Evolutionary conservation across 2,329 filamentous ascomycete genomes (phyloP), one percentile per base, ranked within the genome.

Genomic region (Aspergillus floridensis): DNA sequence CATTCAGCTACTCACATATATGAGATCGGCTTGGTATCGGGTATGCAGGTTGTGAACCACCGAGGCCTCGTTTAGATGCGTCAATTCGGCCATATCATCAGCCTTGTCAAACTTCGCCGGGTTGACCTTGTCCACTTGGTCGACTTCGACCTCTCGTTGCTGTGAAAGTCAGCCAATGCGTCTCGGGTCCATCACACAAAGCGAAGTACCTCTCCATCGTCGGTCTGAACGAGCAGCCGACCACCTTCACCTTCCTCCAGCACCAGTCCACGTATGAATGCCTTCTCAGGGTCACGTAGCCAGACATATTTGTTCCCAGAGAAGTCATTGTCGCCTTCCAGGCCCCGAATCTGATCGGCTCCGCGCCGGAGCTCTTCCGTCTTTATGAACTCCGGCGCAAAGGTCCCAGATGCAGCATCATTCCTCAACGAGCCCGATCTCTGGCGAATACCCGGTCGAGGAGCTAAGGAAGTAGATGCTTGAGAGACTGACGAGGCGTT

Each of bases 41-140:
- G 91, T 93, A 67, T 96, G 90, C 59, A 99, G 84, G 73, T 99
- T 99, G 79, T 99, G 93, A 54, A 99, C 93, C 54, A 99, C 95
- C 0, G 95, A 98, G 22, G 93, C 91, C 79, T 99, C 95, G 77
- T 99, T 99, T 64, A 99, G 81, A 76, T 99, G 95, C 5, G 95
- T 99, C 71, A 99, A 84, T 76, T 99, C 95, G 24, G 96, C 95
- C 95, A 99, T 99, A 76, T 99, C 96, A 79, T 96, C 92, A 65
- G 93, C 93, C 78, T 97, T 99, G 84, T 99, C 95, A 79, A 99
- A 99, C 75, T 99, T 99, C 71, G 93, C 93, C 50, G 95, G 95
- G 77, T 99, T 99, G 80, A 99, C 96, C 78, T 97, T 98, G 82
- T 99, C 96, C 66, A 97, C 92, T 68, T 87, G 89, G 69, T 98